These are phyloP conservation scores for Picea engelmannii DNA, from an alignment of 83 land plant genomes.

Conservation along the genomic window DNA sequence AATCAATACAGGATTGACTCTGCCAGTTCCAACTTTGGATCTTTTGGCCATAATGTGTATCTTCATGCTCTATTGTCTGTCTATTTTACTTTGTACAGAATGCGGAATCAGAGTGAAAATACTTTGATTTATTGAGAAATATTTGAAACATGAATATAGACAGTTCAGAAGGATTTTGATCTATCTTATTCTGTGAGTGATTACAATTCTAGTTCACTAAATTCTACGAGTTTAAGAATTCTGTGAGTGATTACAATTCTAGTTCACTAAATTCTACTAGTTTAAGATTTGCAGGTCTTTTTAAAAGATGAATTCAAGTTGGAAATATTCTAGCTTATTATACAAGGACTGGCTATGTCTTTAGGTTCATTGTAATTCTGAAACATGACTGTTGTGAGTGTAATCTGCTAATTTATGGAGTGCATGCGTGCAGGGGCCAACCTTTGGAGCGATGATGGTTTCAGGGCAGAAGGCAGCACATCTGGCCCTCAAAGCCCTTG, in stretches of 20 bases:
- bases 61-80: no score
- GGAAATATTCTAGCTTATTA: no score
- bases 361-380: neutral
- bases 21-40: no score
- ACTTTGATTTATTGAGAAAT: no score
- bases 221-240: neutral
- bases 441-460: slow-evolving; percentile 94
- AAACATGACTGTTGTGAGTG: neutral
- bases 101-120: no score
- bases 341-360: neutral
- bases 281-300: neutral
- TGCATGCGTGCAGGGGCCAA: slow-evolving; percentile 67
- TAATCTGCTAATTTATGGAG: neutral
- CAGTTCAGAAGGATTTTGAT: no score
- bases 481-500: slow-evolving; percentile 65
- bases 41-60: no score
- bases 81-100: no score
- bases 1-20: no score
- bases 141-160: no score
- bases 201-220: neutral
- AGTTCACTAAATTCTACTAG: neutral
- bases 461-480: slow-evolving; percentile 92
- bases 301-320: no score
- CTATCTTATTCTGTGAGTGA: neutral
- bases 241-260: neutral